These are phyloP conservation scores for Lathyrus aphaca DNA, from an alignment of 306 rosid species.

Conservation along the genomic window DNA sequence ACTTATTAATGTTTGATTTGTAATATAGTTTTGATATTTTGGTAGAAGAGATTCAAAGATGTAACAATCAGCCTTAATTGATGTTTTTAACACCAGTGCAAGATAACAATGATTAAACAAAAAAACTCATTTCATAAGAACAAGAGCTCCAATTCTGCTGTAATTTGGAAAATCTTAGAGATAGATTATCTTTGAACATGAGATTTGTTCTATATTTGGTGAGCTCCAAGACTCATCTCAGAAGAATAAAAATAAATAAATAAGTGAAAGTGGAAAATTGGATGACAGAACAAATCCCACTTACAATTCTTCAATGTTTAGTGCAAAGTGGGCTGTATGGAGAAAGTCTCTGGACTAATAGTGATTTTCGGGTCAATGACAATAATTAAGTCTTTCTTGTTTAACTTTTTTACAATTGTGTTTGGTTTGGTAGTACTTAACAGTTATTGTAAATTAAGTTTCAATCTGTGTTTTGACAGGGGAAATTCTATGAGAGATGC, in stretches of 20 bases:
- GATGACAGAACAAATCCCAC: slow-evolving; percentile 12
- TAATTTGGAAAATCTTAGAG: not conserved
- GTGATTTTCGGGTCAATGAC: not conserved
- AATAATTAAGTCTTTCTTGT: not conserved
- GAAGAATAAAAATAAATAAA: not conserved
- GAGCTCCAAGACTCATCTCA: not conserved
- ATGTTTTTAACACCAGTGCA: not conserved
- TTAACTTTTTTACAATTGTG: not conserved
- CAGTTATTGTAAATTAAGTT: slow-evolving; percentile 23
- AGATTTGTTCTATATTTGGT: not conserved
- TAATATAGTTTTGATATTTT: not conserved
- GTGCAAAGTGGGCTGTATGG: slow-evolving; percentile 1
- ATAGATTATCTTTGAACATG: not conserved
- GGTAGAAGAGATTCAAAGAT: not conserved
- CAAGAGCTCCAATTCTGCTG: not conserved
- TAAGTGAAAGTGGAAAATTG: not conserved
- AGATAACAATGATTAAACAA: slow-evolving; percentile 14
- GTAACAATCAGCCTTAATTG: not conserved
- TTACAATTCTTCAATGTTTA: not conserved
- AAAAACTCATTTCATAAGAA: not conserved
- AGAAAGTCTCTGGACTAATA: not conserved
- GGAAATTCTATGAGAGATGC: slow-evolving; percentile 69
- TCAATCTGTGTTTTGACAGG: slow-evolving; percentile 45
- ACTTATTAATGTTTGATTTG: not conserved
- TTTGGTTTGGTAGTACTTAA: not conserved